These are phyloP conservation scores for Pichia cabralensis DNA, from an alignment of 805 yeast species.

Conservation along the genomic window DNA sequence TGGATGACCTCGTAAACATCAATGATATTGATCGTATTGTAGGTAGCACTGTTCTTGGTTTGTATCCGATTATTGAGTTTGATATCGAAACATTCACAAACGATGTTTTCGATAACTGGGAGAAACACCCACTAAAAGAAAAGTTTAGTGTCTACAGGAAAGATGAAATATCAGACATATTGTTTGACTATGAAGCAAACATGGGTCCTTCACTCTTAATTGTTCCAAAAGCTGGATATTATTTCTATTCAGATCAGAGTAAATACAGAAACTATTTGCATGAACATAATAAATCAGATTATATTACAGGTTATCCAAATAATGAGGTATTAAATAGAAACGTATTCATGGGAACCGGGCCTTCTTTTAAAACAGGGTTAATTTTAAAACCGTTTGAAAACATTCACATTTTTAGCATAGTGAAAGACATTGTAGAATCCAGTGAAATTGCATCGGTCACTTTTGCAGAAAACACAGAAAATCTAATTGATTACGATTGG, in stretches of 20 bases:
- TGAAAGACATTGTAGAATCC: constrained; percentile 65
- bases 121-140: constrained; percentile 18
- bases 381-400: constrained; percentile 59
- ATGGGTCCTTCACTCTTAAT: too few species aligned
- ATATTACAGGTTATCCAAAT: constrained; percentile 81
- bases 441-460: too few species aligned
- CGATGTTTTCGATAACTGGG: constrained; percentile 29
- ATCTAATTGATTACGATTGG: too few species aligned
- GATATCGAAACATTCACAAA: constrained; percentile 36
- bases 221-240: constrained; percentile 62
- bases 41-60: constrained; percentile 83
- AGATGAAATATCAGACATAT: constrained; percentile 43
- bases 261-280: too few species aligned
- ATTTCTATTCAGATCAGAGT: too few species aligned
- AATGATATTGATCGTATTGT: constrained; percentile 49
- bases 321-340: constrained; percentile 76
- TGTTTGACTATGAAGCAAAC: too few species aligned
- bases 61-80: constrained; percentile 42
- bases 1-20: constrained; percentile 62
- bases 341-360: constrained; percentile 71
- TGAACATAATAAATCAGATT: constrained; percentile 30
- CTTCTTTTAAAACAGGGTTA: constrained; percentile 43
- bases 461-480: too few species aligned
- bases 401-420: constrained; percentile 59
- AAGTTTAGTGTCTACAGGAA: constrained; percentile 39